These are phyloP conservation scores for Bacidia rubella DNA, from an alignment of 495 filamentous ascomycete genomes.

Conservation along the genomic window DNA sequence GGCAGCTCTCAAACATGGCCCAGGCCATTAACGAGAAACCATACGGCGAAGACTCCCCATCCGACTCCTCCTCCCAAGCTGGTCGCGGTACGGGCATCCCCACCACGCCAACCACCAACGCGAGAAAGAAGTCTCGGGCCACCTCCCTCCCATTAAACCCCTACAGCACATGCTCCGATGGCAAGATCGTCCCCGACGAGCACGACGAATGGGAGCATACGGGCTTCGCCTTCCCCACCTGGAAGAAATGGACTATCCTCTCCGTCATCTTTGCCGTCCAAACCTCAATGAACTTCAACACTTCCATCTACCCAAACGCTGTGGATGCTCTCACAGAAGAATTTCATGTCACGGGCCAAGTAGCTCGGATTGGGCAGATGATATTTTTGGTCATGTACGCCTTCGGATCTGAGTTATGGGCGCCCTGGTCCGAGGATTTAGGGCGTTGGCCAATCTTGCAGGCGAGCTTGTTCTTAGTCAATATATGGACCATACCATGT, in stretches of 20 bases:
- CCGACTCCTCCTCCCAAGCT: no score
- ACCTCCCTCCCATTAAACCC: no score
- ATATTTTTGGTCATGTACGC: slow-evolving; percentile 48
- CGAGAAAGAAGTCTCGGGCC: no score
- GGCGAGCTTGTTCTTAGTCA: slow-evolving; percentile 41
- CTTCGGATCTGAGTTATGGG: slow-evolving; percentile 55
- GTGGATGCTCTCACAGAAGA: slow-evolving; percentile 34
- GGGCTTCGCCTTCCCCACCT: slow-evolving; percentile 37
- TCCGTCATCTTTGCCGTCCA: slow-evolving; percentile 45
- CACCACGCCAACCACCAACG: no score
- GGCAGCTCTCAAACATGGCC: no score
- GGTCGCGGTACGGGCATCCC: no score
- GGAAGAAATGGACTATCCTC: slow-evolving; percentile 50
- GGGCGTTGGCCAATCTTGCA: slow-evolving; percentile 46
- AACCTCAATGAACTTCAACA: slow-evolving; percentile 48
- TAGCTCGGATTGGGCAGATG: slow-evolving; percentile 41
- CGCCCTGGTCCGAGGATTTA: slow-evolving; percentile 51
- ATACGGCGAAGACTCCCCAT: no score
- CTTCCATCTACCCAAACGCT: slow-evolving; percentile 42
- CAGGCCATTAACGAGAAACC: no score
- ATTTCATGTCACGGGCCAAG: slow-evolving; percentile 34
- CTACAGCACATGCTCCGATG: no score
- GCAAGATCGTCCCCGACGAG: no score
- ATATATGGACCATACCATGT: slow-evolving; percentile 43
- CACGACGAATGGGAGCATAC: slow-evolving; percentile 44